Conservation (phyloP, 2,329 filamentous ascomycete species). For the Exophiala dermatitidis region DNA sequence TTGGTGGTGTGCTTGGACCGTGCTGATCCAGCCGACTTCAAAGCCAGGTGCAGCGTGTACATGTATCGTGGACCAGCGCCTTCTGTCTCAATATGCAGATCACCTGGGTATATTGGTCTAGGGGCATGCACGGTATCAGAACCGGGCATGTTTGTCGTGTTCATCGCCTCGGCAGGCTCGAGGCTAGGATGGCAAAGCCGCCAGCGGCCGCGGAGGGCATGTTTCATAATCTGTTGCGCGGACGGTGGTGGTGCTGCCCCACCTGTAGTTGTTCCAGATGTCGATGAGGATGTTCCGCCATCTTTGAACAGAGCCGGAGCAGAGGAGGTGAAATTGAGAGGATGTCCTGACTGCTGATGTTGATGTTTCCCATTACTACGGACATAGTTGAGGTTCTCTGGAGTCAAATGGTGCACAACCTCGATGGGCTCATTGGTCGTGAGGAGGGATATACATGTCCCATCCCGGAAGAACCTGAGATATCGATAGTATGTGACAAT, state of each 20-base stretch:
- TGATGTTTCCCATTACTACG: conserved; percentile 17
- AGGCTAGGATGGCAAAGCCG: conserved; percentile 49
- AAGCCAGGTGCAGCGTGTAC: conserved; percentile 70
- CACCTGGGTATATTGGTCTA: conserved; percentile 37
- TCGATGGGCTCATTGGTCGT: conserved; percentile 76
- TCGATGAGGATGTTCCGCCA: conserved; percentile 31
- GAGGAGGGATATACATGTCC: conserved; percentile 70
- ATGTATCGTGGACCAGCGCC: conserved; percentile 71
- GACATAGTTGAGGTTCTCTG: conserved; percentile 53
- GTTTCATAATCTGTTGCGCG: conserved; percentile 55
- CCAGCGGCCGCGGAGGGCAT: conserved; percentile 61
- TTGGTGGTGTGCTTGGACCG: conserved; percentile 49
- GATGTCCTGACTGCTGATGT: conserved; percentile 11
- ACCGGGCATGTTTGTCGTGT: background rate
- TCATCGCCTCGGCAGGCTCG: conserved; percentile 2
- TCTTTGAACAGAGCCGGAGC: conserved; percentile 24
- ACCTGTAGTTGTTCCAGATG: conserved; percentile 33
- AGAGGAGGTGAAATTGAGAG: conserved; percentile 18
- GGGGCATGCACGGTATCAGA: conserved; percentile 25
- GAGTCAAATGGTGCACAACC: conserved; percentile 75
- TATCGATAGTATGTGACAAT: conserved; percentile 98
- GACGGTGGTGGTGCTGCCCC: conserved; percentile 32
- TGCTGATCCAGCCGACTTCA: conserved; percentile 54
- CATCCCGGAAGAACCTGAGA: conserved; percentile 88
- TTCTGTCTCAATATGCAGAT: conserved; percentile 78